Conservation (phyloP, 805 yeast species). For the Jamesozyma piceae region DNA sequence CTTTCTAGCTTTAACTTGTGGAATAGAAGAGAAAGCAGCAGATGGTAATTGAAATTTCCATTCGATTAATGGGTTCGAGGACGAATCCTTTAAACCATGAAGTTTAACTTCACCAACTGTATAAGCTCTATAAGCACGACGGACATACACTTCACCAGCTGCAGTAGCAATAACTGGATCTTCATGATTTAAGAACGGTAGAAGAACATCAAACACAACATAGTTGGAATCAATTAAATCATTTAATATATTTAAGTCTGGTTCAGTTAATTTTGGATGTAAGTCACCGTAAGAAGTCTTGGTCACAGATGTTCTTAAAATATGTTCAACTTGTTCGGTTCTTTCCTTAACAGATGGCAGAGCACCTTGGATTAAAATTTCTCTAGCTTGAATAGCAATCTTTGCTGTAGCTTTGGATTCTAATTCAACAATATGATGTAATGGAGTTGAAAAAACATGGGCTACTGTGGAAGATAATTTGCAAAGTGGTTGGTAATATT, state of each 20-base stretch:
- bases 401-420: constrained; percentile 87
- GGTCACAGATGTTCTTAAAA: constrained; percentile 82
- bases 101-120: constrained; percentile 70
- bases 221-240: constrained; percentile 95
- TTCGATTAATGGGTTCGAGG: constrained; percentile 59
- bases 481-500: constrained; percentile 70
- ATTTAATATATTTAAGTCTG: constrained; percentile 67
- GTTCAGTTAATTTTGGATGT: constrained; percentile 65
- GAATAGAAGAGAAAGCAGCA: constrained; percentile 67
- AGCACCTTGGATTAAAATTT: constrained; percentile 91
- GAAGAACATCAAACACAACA: constrained; percentile 89
- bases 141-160: constrained; percentile 91
- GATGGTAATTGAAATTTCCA: constrained; percentile 87
- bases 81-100: constrained; percentile 27
- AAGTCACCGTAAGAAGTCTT: constrained; percentile 83
- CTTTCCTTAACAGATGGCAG: constrained; percentile 93
- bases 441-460: constrained; percentile 54
- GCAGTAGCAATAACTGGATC: constrained; percentile 91
- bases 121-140: constrained; percentile 96
- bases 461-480: constrained; percentile 66
- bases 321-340: constrained; percentile 94
- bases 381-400: constrained; percentile 92
- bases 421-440: constrained; percentile 74
- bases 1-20: constrained; percentile 38
- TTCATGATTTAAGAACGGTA: constrained; percentile 75